phyloP scores from a whole-genome alignment of 2,329 filamentous ascomycete species.

The Alternaria triticimaculans region DNA sequence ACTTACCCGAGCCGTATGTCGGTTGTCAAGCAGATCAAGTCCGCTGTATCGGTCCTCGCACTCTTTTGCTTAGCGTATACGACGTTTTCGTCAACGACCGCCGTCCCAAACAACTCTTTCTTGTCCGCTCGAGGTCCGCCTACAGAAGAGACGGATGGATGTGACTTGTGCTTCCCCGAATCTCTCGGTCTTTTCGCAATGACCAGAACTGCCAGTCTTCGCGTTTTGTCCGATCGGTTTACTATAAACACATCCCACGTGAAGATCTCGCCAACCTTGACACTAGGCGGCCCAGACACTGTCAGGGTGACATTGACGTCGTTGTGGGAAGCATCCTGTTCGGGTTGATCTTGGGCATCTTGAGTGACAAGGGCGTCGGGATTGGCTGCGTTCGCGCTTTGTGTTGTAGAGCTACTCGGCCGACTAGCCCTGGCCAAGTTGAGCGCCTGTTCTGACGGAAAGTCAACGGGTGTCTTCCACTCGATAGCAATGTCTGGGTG shows the following conservation, averaged over 20 bases:
- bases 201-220: constrained; percentile 74
- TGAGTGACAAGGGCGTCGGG: constrained; percentile 38
- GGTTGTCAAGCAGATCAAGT: constrained; percentile 76
- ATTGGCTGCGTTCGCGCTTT: constrained; percentile 28
- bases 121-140: constrained; percentile 39
- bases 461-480: constrained; percentile 74
- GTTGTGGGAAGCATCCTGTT: constrained; percentile 34
- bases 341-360: constrained; percentile 26
- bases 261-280: constrained; percentile 72
- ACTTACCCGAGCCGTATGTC: constrained; percentile 74
- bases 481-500: constrained; percentile 68
- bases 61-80: constrained; percentile 74
- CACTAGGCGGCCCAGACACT: constrained; percentile 67
- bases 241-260: constrained; percentile 77
- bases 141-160: constrained; percentile 51
- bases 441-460: constrained; percentile 58
- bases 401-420: constrained; percentile 34
- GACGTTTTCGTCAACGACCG: constrained; percentile 74
- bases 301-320: constrained; percentile 78
- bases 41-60: constrained; percentile 67
- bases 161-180: constrained; percentile 52
- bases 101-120: constrained; percentile 61
- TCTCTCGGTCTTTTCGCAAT: constrained; percentile 69
- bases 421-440: constrained; percentile 45
- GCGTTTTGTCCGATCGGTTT: constrained; percentile 68